Percentiles rank a stretch among this genome's conserved stretches.
phyloP scores from a whole-genome alignment of 192 early-diverging fungal genomes.

The Tieghemiomyces parasiticus region DNA sequence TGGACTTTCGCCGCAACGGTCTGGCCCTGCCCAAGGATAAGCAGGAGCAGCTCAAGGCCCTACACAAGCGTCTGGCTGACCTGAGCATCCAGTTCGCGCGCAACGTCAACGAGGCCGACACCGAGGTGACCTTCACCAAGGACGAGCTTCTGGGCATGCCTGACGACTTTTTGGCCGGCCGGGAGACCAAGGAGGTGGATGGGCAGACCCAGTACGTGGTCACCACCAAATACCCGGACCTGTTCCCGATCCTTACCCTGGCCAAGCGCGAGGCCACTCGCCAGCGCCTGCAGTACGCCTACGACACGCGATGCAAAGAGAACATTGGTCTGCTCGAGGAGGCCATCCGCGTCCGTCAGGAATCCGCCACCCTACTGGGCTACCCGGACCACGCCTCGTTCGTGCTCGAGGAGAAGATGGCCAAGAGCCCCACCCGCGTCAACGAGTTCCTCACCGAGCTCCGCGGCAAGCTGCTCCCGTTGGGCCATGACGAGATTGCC shows the following conservation, averaged over 20 bases:
- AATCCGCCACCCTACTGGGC: constrained; percentile 43
- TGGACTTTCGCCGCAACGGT: constrained; percentile 53
- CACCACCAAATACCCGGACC: constrained; percentile 59
- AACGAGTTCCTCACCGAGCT: constrained; percentile 50
- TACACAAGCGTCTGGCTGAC: constrained; percentile 52
- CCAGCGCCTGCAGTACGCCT: constrained; percentile 26
- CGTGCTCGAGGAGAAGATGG: constrained; percentile 70
- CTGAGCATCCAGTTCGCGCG: constrained; percentile 54
- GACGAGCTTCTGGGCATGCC: constrained; percentile 60
- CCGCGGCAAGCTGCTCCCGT: constrained; percentile 32
- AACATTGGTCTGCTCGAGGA: constrained; percentile 46
- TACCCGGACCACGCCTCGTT: constrained; percentile 56
- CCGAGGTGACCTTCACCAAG: constrained; percentile 26
- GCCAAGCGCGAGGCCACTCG: constrained; percentile 38
- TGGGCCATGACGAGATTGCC: constrained; percentile 41
- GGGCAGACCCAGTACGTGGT: constrained; percentile 46
- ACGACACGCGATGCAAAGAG: constrained; percentile 38
- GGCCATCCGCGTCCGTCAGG: constrained; percentile 32
- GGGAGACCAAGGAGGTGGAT: constrained; percentile 36
- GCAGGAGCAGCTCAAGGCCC: constrained; percentile 39
- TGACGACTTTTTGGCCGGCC: constrained; percentile 47
- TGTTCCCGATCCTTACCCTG: constrained; percentile 27
- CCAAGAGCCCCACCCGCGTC: constrained; percentile 49
- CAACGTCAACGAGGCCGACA: constrained; percentile 52
- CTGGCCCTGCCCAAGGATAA: constrained; percentile 43